Percentiles rank a stretch among this genome's conserved stretches.
These are phyloP conservation scores for Coffea humblotiana DNA, from an alignment of 305 asterid genomes.

Conservation along the genomic window DNA sequence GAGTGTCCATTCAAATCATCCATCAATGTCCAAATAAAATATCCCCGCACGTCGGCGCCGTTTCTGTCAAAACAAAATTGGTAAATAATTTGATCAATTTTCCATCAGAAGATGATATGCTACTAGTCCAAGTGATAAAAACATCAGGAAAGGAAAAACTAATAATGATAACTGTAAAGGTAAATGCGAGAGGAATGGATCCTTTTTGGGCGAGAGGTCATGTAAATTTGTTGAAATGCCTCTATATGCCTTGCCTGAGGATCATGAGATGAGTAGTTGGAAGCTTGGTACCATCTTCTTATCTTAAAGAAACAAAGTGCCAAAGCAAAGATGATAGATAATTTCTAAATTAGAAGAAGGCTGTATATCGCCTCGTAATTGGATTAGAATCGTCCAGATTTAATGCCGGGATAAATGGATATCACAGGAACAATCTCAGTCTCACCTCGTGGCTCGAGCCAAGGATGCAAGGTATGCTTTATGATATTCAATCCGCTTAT, in stretches of 20 bases:
- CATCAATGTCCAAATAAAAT: conserved; percentile 35
- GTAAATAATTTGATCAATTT: no score
- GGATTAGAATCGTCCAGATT: no score
- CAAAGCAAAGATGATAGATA: not conserved
- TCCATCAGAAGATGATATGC: no score
- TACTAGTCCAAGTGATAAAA: no score
- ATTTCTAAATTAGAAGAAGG: not conserved
- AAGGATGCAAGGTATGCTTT: conserved; percentile 59
- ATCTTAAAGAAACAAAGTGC: not conserved
- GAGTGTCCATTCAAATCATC: conserved; percentile 35
- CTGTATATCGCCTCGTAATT: no score
- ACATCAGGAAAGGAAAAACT: no score
- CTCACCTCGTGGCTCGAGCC: conserved; percentile 69
- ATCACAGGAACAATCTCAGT: not conserved
- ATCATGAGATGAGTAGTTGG: not conserved
- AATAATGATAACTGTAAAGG: no score
- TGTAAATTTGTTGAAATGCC: no score
- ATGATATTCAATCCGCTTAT: conserved; percentile 60
- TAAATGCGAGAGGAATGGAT: no score
- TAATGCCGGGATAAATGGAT: not conserved
- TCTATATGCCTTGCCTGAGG: not conserved
- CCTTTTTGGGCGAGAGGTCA: not conserved
- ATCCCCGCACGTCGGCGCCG: conserved; percentile 43
- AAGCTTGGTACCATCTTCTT: no score
- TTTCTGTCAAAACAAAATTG: conserved; percentile 15